These are phyloP conservation scores for Stereum hirsutum DNA, from an alignment of 1,284 basidiomycete species.

Conservation along the genomic window DNA sequence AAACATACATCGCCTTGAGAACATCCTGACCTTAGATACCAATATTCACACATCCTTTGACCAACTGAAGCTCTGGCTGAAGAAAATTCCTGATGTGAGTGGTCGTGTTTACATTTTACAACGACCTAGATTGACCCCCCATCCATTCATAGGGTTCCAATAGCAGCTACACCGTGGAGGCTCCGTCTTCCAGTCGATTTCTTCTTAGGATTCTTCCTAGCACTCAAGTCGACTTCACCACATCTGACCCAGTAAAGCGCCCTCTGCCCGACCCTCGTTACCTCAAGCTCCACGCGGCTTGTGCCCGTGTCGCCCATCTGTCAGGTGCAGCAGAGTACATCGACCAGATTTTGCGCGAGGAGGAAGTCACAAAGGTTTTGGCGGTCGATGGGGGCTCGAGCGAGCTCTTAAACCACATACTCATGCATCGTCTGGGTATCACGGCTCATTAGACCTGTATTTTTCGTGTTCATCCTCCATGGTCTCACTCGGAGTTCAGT, in stretches of 20 bases:
- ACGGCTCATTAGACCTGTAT: too few relatives aligned
- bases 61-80: slow-evolving; percentile 17
- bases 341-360: slow-evolving; percentile 19
- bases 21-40: slow-evolving; percentile 18
- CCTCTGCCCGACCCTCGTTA: slow-evolving; percentile 7
- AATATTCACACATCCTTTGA: slow-evolving; percentile 15
- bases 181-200: too few relatives aligned
- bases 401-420: slow-evolving; percentile 19
- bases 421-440: too few relatives aligned
- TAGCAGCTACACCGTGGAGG: too few relatives aligned
- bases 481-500: too few relatives aligned
- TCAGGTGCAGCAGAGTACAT: slow-evolving; percentile 26
- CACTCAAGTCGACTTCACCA: too few relatives aligned
- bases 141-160: too few relatives aligned
- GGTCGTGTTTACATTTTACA: neutral
- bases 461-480: too few relatives aligned
- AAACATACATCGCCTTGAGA: slow-evolving; percentile 18
- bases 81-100: slow-evolving; percentile 13
- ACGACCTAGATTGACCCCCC: too few relatives aligned
- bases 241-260: too few relatives aligned
- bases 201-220: too few relatives aligned
- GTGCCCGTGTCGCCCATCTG: slow-evolving; percentile 24
- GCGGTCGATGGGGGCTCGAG: slow-evolving; percentile 18
- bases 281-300: slow-evolving; percentile 25
- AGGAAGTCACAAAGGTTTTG: slow-evolving; percentile 22